These are phyloP conservation scores for Papiliotrema nemorosa DNA, from an alignment of 1,284 basidiomycete genomes.

Conservation along the genomic window DNA sequence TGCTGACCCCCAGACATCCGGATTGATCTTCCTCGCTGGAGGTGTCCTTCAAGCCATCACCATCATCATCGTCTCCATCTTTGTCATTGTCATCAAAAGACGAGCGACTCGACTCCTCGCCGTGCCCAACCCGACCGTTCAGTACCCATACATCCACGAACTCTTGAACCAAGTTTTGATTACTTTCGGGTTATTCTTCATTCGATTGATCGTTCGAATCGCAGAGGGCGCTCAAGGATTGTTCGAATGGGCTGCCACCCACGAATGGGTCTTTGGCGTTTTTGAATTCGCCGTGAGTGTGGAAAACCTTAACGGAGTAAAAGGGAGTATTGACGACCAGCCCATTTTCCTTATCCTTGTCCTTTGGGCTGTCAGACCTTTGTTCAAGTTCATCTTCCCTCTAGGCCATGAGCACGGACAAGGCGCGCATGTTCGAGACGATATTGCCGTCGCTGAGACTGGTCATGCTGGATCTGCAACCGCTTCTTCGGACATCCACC, in stretches of 20 bases:
- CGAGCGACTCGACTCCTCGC: constrained; percentile 17
- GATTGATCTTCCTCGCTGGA: constrained; percentile 28
- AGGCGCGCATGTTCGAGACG: constrained; percentile 16
- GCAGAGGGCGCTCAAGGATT: constrained; percentile 30
- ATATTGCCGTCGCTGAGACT: constrained; percentile 2
- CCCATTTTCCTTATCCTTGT: constrained; percentile 28
- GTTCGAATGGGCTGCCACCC: constrained; percentile 14
- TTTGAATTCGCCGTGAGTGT: constrained; percentile 27
- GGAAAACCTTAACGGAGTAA: not conserved
- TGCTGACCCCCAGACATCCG: constrained; percentile 18
- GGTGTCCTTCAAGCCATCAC: constrained; percentile 25
- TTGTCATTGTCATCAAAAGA: constrained; percentile 19
- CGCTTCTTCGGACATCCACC: not conserved
- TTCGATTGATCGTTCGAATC: constrained; percentile 28
- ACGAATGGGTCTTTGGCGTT: constrained; percentile 29
- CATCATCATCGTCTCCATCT: constrained; percentile 18
- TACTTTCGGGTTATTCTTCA: constrained; percentile 24
- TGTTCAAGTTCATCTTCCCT: constrained; percentile 29
- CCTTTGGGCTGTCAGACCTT: constrained; percentile 28
- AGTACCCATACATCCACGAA: constrained; percentile 21
- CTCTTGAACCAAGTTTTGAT: constrained; percentile 18
- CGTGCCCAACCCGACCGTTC: constrained; percentile 11
- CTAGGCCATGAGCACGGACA: constrained; percentile 21
- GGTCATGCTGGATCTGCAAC: not conserved
- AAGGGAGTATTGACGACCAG: constrained; percentile 1